Conservation (phyloP, 1,284 basidiomycete genomes). For the Polyporus tsugae region DNA sequence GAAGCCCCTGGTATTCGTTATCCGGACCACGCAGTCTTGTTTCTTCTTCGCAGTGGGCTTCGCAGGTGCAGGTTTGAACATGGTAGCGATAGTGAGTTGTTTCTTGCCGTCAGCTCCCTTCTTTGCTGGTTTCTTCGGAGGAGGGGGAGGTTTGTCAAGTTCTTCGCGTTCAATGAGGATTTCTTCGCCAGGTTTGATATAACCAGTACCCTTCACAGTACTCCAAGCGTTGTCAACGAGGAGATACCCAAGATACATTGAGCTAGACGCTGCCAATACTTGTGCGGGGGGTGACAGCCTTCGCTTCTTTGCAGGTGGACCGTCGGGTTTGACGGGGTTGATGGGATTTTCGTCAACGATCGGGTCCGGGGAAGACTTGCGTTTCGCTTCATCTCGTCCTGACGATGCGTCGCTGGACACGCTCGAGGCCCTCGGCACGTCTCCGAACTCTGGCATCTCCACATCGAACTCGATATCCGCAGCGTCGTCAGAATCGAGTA, state of each 20-base stretch:
- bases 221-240: conserved; percentile 83
- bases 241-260: conserved; percentile 70
- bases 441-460: conserved; percentile 34
- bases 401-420: conserved; percentile 47
- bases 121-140: conserved; percentile 35
- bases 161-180: conserved; percentile 66
- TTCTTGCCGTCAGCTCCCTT: conserved; percentile 57
- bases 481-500: conserved; percentile 16
- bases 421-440: conserved; percentile 49
- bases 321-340: conserved; percentile 30
- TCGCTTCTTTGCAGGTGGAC: conserved; percentile 55
- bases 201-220: conserved; percentile 76
- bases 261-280: conserved; percentile 23
- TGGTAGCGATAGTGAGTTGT: conserved; percentile 68
- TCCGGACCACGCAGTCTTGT: conserved; percentile 70
- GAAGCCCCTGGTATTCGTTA: conserved; percentile 70
- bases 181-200: conserved; percentile 70
- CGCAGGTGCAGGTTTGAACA: conserved; percentile 65
- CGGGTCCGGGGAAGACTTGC: conserved; percentile 1
- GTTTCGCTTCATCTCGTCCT: not conserved
- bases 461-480: conserved; percentile 64
- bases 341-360: not conserved
- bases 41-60: conserved; percentile 60
- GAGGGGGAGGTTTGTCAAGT: conserved; percentile 42
- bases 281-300: conserved; percentile 44